Percentiles rank a stretch among this genome's conserved stretches.
These are phyloP conservation scores for Gossypium trilobum DNA, from an alignment of 441 rosid genomes.

Conservation along the genomic window DNA sequence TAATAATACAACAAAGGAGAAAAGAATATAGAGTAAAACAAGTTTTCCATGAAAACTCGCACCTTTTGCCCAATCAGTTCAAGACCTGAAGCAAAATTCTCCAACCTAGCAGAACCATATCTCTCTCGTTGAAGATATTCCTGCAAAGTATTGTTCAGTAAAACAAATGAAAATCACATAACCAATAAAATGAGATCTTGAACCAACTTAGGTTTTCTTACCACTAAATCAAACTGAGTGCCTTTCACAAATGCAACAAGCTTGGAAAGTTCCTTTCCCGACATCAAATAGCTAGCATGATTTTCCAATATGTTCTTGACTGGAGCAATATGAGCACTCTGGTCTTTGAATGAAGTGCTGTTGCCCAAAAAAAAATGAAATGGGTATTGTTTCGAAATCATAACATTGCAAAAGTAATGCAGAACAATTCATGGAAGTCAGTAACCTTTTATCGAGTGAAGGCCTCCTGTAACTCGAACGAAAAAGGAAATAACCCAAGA, in stretches of 20 bases:
- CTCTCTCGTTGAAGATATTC: constrained; percentile 93
- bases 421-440: constrained; percentile 12
- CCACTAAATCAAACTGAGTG: constrained; percentile 98
- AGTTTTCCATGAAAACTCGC: neutral
- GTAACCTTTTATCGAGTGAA: constrained; percentile 68
- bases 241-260: constrained; percentile 98
- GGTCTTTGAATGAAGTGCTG: constrained; percentile 76
- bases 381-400: constrained; percentile 7
- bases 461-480: constrained; percentile 68
- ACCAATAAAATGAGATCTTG: constrained; percentile 10
- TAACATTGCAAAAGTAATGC: constrained; percentile 2
- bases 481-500: constrained; percentile 77
- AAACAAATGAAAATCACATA: constrained; percentile 16
- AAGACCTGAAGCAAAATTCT: constrained; percentile 85
- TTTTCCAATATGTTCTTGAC: constrained; percentile 85
- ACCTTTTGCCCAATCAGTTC: constrained; percentile 88
- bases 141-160: constrained; percentile 32
- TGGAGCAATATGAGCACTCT: constrained; percentile 78
- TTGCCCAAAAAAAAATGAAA: constrained; percentile 15
- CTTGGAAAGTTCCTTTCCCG: constrained; percentile 93
- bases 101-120: constrained; percentile 73
- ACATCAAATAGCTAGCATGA: constrained; percentile 96
- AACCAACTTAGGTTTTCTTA: constrained; percentile 29
- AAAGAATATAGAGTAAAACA: neutral
- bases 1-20: neutral